Base-by-base conservation (phyloP, 805 yeast genomes). In the Debaryomyces castellii region DNA sequence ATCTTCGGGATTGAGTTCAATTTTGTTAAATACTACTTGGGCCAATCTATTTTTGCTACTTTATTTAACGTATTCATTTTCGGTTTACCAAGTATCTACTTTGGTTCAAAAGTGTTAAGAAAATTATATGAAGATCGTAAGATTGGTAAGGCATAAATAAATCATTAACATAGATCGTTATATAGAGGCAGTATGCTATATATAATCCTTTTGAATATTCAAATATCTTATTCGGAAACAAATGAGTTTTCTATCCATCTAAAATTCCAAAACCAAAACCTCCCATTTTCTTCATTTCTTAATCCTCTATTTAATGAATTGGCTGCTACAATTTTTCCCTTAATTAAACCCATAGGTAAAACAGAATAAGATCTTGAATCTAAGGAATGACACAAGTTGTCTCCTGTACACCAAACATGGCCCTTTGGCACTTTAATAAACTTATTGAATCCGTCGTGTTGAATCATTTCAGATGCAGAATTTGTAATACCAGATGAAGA, bases 361-460 rank as follows among this genome's bases (percentile, higher is more conserved):
- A 85, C 89, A 32, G 91, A 87, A 60, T 94, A 94, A 0, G 89
- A 81, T 53, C 99, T 73, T 4, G 97, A 89, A 58, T 94, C 99
- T 40, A 91, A 69, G 17, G 96, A 88, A 53, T 85, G 89, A 22
- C 89, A 78, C 46, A 92, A 66, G 59, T 94, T 94, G 59, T 94
- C 99, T 1, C 99, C 99, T 0, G 97, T 89, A 3, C 91, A 85
- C 98, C 98, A 94, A 40, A 89, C 87, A 65, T 94, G 99, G 2
- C 99, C 99, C 53, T 83, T 81, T 1, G 99, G 99, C 0, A 94
- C 91, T 45, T 71, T 74, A 7, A 92, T 82, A 62, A 73, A 89
- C 46, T 80, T 77, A 57, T 79, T 73, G 51, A 60, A 73, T 7
- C 75, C 77, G 49, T 73, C 77, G 44, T 71, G 61, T 23, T 50